These are phyloP conservation scores for Alnus rubra DNA, from an alignment of 306 rosid genomes.

Conservation along the genomic window DNA sequence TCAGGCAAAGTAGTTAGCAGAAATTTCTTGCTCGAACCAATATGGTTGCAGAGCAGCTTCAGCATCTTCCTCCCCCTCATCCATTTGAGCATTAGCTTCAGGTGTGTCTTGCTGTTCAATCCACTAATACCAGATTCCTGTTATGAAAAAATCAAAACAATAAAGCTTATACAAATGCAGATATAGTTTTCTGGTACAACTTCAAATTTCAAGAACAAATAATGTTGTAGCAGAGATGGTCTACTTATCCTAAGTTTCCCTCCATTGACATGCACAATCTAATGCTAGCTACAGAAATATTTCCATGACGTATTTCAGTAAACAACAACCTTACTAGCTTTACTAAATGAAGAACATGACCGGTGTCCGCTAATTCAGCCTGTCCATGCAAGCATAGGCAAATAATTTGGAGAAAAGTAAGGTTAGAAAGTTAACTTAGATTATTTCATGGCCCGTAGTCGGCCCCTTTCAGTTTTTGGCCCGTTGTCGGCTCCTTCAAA, in stretches of 20 bases:
- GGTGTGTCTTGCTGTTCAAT: slow-evolving; percentile 57
- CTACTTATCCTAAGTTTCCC: neutral
- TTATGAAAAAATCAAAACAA: neutral
- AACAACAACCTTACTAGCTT: neutral
- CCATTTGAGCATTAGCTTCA: slow-evolving; percentile 62
- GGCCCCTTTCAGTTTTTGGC: no score
- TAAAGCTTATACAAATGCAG: neutral
- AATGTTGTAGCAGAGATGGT: neutral
- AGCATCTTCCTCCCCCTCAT: slow-evolving; percentile 64
- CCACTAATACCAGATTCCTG: slow-evolving; percentile 50
- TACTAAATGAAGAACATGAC: neutral
- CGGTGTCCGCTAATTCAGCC: neutral
- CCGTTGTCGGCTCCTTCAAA: no score
- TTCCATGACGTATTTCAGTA: neutral
- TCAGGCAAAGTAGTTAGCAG: slow-evolving; percentile 35
- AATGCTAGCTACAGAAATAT: neutral
- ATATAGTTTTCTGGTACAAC: neutral
- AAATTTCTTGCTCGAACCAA: slow-evolving; percentile 55
- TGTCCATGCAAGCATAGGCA: neutral
- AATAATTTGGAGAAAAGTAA: neutral
- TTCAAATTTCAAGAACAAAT: neutral
- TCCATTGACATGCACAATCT: neutral
- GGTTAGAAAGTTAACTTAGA: neutral
- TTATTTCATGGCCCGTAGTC: no score
- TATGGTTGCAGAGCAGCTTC: slow-evolving; percentile 41